Evolutionary conservation across 1,139 yeast species (phyloP).

Genomic region (Hemisphaericaspora subhashii): DNA sequence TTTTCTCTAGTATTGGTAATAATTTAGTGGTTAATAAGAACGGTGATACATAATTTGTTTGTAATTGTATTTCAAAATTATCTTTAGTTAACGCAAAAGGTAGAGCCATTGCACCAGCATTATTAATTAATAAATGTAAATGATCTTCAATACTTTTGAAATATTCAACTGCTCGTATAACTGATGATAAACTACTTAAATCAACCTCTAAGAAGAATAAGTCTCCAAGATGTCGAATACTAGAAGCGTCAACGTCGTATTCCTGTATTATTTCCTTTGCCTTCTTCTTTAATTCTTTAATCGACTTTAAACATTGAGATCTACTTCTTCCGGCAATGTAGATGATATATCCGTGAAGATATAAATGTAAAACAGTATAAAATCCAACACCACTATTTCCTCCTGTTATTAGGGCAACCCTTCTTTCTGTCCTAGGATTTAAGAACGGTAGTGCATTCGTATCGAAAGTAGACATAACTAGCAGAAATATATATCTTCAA

Average conservation of each 20-base stretch:
- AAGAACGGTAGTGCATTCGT: conserved; percentile 36
- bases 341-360: conserved; percentile 73
- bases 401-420: conserved; percentile 74
- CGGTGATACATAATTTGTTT: conserved; percentile 77
- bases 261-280: conserved; percentile 37
- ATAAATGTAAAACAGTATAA: conserved; percentile 71
- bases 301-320: conserved; percentile 55
- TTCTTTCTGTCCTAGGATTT: conserved; percentile 42
- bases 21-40: conserved; percentile 66
- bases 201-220: conserved; percentile 62
- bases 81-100: conserved; percentile 67
- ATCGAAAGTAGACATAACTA: conserved; percentile 15
- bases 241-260: conserved; percentile 16
- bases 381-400: conserved; percentile 83
- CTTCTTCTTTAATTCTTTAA: conserved; percentile 52
- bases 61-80: conserved; percentile 77
- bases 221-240: conserved; percentile 50
- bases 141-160: conserved; percentile 50
- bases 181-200: conserved; percentile 56
- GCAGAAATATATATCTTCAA: not conserved
- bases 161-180: conserved; percentile 53
- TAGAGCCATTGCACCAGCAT: conserved; percentile 81
- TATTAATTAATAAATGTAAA: conserved; percentile 67
- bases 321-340: conserved; percentile 72
- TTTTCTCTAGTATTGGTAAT: conserved; percentile 51